These are phyloP conservation scores for Ambrosiella xylebori DNA, from an alignment of 2,329 filamentous ascomycete species.

Conservation along the genomic window DNA sequence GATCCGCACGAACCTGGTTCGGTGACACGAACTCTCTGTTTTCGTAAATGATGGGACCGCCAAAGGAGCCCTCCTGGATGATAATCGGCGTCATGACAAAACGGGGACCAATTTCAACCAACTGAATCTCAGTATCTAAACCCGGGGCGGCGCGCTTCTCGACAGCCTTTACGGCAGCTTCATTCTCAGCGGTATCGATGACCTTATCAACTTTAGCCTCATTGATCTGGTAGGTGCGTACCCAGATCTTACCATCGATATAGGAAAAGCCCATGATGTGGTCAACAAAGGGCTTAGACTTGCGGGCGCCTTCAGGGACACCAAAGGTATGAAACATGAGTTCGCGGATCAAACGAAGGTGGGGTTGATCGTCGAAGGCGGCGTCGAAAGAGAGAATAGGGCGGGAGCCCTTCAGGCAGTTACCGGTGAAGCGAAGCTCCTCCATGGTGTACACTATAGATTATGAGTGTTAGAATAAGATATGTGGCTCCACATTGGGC, in stretches of 20 bases:
- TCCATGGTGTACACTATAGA: constrained; percentile 76
- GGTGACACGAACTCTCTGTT: constrained; percentile 95
- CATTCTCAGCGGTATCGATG: constrained; percentile 27
- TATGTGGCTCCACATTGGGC: not conserved
- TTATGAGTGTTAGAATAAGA: not conserved
- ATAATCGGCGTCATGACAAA: constrained; percentile 90
- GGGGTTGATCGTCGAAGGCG: constrained; percentile 64
- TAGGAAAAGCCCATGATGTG: constrained; percentile 86
- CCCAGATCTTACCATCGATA: constrained; percentile 88
- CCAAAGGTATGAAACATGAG: constrained; percentile 81
- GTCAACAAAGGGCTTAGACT: constrained; percentile 90
- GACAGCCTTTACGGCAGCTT: constrained; percentile 16
- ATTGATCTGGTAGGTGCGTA: constrained; percentile 83
- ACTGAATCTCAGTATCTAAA: constrained; percentile 57
- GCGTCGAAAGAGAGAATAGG: constrained; percentile 85
- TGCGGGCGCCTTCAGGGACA: constrained; percentile 72
- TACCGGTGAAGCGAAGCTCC: constrained; percentile 90
- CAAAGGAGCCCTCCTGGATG: constrained; percentile 87
- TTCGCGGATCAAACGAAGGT: constrained; percentile 73
- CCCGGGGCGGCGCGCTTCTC: constrained; percentile 19
- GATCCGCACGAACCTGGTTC: constrained; percentile 77
- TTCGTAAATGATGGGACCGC: constrained; percentile 92
- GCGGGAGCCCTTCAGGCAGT: constrained; percentile 84
- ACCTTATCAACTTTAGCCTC: constrained; percentile 46
- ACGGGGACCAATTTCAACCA: constrained; percentile 86